A percentile compares a stretch with the other conserved stretches of the same genome.
Evolutionary conservation across 2,329 filamentous ascomycete species (phyloP).

Genomic region (Trichophyton rubrum): DNA sequence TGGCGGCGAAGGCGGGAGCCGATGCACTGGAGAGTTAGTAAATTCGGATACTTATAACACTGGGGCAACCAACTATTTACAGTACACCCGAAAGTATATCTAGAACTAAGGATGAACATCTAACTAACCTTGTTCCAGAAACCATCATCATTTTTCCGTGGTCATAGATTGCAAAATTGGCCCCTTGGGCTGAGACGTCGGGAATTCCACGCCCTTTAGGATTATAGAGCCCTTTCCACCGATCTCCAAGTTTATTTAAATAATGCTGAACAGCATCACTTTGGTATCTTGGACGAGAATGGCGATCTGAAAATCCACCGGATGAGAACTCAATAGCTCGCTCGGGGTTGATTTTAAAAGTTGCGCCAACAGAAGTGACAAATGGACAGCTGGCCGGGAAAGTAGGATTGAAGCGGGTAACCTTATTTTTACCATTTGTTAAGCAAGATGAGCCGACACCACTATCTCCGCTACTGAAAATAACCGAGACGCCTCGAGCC

Average conservation of each 20-base stretch:
- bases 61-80: no score
- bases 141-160: conserved; percentile 28
- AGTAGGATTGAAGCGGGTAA: conserved; percentile 39
- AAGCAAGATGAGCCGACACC: conserved; percentile 45
- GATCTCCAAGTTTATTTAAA: conserved; percentile 28
- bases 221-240: conserved; percentile 38
- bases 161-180: conserved; percentile 30
- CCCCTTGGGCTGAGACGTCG: conserved; percentile 48
- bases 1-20: conserved; percentile 49
- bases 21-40: conserved; percentile 35
- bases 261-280: conserved; percentile 34
- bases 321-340: conserved; percentile 42
- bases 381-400: conserved; percentile 51
- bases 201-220: conserved; percentile 47
- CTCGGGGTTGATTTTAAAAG: conserved; percentile 42
- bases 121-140: conserved; percentile 35
- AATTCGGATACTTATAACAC: not conserved
- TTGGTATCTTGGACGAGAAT: conserved; percentile 40
- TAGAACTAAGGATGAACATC: no score
- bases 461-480: conserved; percentile 51
- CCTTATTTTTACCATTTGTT: conserved; percentile 43
- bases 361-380: conserved; percentile 51
- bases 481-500: conserved; percentile 54
- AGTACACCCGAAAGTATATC: no score
- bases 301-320: conserved; percentile 36